Evolutionary conservation across 805 yeast genomes (phyloP), one percentile per base, ranked within the genome.

Genomic region (Yarrowia porcina): DNA sequence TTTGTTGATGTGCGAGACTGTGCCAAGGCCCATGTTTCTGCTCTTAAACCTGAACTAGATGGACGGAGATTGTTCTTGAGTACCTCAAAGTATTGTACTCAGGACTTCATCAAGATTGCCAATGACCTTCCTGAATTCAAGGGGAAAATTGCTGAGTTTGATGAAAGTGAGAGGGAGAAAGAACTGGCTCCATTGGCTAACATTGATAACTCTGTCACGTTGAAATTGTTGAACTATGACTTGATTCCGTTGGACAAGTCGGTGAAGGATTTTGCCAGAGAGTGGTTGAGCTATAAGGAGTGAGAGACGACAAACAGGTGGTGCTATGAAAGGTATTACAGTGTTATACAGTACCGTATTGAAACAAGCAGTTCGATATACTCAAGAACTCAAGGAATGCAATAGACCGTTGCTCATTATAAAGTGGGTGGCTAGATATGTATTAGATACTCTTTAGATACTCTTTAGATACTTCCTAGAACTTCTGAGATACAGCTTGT

Each of bases 1-100:
- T 47, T 30, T 61, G 75, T 81, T 30, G 88, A 85, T 70, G 88
- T 84, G 8, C 77, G 87, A 68, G 89, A 85, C 68, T 86, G 82
- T 41, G 87, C 89, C 6, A 70, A 69, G 49, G 84, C 86, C 7
- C 89, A 85, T 68, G 68, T 83, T 13, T 67, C 69, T 15, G 84
- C 86, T 6, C 75, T 82, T 63, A 64, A 65, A 72, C 54, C 72
- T 70, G 35, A 25, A 10, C 39, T 63, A 9, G 65, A 68, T 18
- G 63, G 69, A 65, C 65, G 72, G 13, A 65, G 67, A 63, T 67
- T 70, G 38, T 60, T 69, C 32, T 30, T 60, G 35, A 66, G 67
- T 1, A 47, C 54, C 2, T 72, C 71, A 6, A 33, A 42, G 17
- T 65, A 39, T 59, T 39, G 64, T 28, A 50, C 39, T 32, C 64